Evolutionary conservation across 331 rosid species (phyloP), one percentile per base, ranked within the genome.

Genomic region (Rhamnella rubrinervis): DNA sequence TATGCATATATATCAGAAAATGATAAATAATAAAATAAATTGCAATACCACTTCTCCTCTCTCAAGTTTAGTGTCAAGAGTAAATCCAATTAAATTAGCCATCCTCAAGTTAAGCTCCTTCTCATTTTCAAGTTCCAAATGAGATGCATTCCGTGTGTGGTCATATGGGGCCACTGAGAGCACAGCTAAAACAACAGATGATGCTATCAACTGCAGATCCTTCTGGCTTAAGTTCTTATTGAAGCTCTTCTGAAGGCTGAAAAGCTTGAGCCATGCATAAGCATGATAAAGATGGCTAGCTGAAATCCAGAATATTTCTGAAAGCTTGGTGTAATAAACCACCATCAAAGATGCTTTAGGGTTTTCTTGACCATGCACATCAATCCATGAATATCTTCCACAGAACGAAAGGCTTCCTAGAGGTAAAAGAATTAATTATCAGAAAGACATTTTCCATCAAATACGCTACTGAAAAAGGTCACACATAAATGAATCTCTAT

Each of bases 331-430:
- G 76, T 95, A 95, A 84, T 95, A 95, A 74, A 91, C 89, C 31
- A 88, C 97, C 97, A 95, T 76, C 84, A 95, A 82, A 19, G 97
- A 91, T 65, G 99, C 52, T 78, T 95, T 95, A 6, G 99, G 4
- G 90, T 82, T 85, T 95, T 91, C 90, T 95, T 95, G 66, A 91
- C 97, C 86, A 95, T 68, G 88, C 97, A 95, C 97, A 95, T 95
- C 59, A 95, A 81, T 59, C 97, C 97, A 75, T 91, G 96, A 74
- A 95, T 91, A 77, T 95, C 99, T 78, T 95, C 99, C 57, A 89
- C 80, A 7, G 99, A 91, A 37, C 99, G 87, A 63, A 95, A 95
- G 16, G 97, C 97, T 89, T 95, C 99, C 99, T 95, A 87, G 75
- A 83, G 31, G 25, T 40, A 61, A 37, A 39, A 41, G 12, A 77